These are phyloP conservation scores for Dimocarpus longan DNA, from an alignment of 345 rosid genomes.

Conservation along the genomic window DNA sequence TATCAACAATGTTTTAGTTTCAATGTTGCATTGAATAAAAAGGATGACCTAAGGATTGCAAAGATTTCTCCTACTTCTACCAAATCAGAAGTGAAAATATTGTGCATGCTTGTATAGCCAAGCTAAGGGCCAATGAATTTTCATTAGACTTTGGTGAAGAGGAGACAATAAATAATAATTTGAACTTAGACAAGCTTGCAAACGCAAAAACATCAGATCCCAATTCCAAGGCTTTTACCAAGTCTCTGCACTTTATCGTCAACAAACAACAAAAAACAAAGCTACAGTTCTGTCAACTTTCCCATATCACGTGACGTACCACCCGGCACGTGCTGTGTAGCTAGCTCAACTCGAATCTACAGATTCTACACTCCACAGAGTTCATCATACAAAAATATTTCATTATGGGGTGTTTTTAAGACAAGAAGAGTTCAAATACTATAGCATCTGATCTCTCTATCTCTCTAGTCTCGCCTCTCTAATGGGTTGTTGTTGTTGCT, in stretches of 20 bases:
- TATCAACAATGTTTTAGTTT: neutral
- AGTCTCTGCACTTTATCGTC: neutral
- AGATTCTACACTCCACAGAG: neutral
- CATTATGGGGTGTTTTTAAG: neutral
- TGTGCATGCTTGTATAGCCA: no score
- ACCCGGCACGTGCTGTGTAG: constrained; percentile 15
- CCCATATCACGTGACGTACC: constrained; percentile 10
- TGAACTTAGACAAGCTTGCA: neutral
- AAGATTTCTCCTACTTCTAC: neutral
- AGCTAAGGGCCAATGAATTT: no score
- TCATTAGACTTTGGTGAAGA: neutral
- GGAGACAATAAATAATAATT: no score
- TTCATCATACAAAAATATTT: neutral
- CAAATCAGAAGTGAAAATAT: neutral
- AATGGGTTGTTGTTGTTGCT: neutral
- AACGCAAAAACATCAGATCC: neutral
- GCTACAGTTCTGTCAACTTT: constrained; percentile 15
- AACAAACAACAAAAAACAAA: neutral
- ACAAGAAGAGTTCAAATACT: constrained; percentile 3
- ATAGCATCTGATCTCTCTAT: neutral
- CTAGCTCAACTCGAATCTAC: neutral
- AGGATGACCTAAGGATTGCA: neutral
- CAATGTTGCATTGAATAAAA: neutral
- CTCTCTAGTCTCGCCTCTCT: neutral
- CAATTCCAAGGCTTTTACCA: neutral